These are phyloP conservation scores for Pseudogymnoascus sp. DNA, from an alignment of 2,329 filamentous ascomycete genomes.

Conservation along the genomic window DNA sequence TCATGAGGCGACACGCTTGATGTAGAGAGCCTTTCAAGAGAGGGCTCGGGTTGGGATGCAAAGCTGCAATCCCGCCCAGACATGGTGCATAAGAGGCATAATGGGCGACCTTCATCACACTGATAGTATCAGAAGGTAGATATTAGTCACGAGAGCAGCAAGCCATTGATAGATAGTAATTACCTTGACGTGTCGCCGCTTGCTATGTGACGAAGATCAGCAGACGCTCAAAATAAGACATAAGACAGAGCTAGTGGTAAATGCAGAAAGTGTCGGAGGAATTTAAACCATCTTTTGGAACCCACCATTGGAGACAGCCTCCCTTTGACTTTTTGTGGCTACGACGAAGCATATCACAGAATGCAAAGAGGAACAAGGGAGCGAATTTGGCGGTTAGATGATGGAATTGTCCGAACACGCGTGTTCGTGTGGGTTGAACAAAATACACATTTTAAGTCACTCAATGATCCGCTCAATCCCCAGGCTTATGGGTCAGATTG, in stretches of 20 bases:
- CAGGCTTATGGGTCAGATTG: neutral
- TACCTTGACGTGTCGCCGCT: constrained; percentile 28
- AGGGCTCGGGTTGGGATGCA: constrained; percentile 7
- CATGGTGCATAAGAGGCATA: constrained; percentile 24
- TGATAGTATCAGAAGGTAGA: constrained; percentile 9
- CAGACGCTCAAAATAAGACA: neutral
- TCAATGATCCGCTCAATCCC: neutral
- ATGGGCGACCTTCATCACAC: constrained; percentile 26
- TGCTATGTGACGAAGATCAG: constrained; percentile 17
- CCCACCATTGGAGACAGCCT: constrained; percentile 26
- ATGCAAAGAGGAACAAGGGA: neutral
- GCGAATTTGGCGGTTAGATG: neutral
- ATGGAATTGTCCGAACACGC: neutral
- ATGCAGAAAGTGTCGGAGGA: neutral
- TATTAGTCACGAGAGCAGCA: neutral
- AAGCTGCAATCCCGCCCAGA: constrained; percentile 25
- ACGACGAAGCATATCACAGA: constrained; percentile 18
- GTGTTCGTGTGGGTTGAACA: neutral
- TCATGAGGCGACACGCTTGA: constrained; percentile 9
- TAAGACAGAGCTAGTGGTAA: neutral
- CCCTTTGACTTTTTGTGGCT: constrained; percentile 28
- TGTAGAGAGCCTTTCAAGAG: neutral
- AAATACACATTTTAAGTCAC: neutral
- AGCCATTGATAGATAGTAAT: neutral
- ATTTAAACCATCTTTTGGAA: neutral